Conservation (phyloP, 257 asterid species). For the Leonotis leonurus region DNA sequence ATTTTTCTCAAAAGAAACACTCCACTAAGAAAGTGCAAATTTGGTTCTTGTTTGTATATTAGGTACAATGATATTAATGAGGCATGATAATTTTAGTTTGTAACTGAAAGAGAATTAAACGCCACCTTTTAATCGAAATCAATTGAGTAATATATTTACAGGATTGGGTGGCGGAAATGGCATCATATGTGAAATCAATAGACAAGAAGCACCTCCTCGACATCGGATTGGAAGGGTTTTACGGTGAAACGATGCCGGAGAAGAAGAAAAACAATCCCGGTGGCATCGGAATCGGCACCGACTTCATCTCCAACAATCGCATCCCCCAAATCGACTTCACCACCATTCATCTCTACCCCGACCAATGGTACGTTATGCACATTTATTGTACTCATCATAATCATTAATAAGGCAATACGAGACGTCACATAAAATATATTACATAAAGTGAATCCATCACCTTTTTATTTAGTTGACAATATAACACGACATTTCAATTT, state of each 20-base stretch:
- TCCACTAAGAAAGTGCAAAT: no score
- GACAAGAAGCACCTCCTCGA: conserved; percentile 46
- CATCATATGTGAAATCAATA: conserved; percentile 43
- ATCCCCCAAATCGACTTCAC: conserved; percentile 45
- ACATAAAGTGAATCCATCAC: neutral
- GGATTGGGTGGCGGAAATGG: conserved; percentile 47
- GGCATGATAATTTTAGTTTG: no score
- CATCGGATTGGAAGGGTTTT: conserved; percentile 65
- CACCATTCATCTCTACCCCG: conserved; percentile 61
- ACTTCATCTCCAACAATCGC: conserved; percentile 42
- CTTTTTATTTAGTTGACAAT: no score
- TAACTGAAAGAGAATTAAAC: neutral
- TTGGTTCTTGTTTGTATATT: no score
- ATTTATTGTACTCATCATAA: no score
- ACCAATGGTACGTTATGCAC: conserved; percentile 37
- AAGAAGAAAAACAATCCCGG: conserved; percentile 42
- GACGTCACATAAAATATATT: neutral
- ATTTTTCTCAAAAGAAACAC: no score
- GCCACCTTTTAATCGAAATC: no score
- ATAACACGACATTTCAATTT: no score
- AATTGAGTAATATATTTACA: neutral
- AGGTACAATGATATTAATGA: no score
- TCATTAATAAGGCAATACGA: neutral
- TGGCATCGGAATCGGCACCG: conserved; percentile 42
- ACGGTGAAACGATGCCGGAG: conserved; percentile 44